Evolutionary conservation across 345 rosid genomes (phyloP).

Genomic region (Melastoma malabathricum): DNA sequence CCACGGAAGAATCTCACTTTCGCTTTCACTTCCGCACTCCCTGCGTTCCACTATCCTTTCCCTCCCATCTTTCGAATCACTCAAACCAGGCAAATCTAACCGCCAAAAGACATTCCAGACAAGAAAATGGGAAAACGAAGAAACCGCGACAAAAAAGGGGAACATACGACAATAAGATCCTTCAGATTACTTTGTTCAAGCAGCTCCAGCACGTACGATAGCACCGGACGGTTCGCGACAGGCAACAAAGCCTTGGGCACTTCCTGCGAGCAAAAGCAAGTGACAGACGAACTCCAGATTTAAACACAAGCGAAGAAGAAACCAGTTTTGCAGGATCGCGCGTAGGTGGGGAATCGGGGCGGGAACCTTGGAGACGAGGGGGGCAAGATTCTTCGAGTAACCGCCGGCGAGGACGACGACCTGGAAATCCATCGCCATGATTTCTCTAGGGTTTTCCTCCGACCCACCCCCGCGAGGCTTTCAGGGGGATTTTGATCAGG

Average conservation of each 20-base stretch:
- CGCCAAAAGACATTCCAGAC: neutral
- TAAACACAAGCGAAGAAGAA: neutral
- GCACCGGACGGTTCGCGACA: slow-evolving; percentile 83
- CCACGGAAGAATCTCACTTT: too few relatives aligned
- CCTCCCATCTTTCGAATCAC: too few relatives aligned
- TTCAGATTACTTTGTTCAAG: slow-evolving; percentile 69
- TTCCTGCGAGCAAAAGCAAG: slow-evolving; percentile 45
- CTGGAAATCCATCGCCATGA: slow-evolving; percentile 63
- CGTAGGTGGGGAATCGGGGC: neutral
- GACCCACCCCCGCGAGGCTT: neutral
- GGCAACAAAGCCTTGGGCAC: slow-evolving; percentile 88
- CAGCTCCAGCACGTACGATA: slow-evolving; percentile 71
- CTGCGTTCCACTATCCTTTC: too few relatives aligned
- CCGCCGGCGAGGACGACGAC: slow-evolving; percentile 91
- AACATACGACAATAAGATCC: slow-evolving; percentile 74
- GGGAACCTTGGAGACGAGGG: slow-evolving; percentile 80
- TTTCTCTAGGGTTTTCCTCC: neutral
- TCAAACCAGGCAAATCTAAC: too few relatives aligned
- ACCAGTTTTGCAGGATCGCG: neutral
- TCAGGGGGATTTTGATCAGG: too few relatives aligned
- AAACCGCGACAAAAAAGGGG: neutral
- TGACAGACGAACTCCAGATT: neutral
- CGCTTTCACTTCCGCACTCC: too few relatives aligned
- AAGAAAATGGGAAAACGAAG: neutral
- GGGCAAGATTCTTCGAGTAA: slow-evolving; percentile 53